These are phyloP conservation scores for Jimgerdemannia lactiflua DNA, from an alignment of 192 early-diverging fungal genomes.

Conservation along the genomic window DNA sequence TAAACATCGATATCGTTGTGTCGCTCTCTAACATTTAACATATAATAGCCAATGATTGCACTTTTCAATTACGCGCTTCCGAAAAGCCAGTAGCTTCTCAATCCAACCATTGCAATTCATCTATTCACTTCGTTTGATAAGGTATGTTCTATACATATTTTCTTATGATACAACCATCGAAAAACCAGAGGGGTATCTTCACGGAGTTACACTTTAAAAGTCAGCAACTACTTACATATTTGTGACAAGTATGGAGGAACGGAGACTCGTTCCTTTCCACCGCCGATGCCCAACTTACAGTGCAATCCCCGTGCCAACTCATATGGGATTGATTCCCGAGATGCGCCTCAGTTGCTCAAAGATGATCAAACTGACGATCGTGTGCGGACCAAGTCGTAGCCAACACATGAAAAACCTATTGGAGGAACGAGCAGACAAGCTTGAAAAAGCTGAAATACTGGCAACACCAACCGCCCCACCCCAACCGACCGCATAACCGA, in stretches of 20 bases:
- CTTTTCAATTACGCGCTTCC: too few species aligned
- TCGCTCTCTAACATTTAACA: too few species aligned
- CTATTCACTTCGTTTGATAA: too few species aligned
- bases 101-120: too few species aligned
- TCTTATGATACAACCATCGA: too few species aligned
- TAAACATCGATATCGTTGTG: too few species aligned
- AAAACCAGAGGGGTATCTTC: background rate
- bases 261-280: background rate
- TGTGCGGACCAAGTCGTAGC: conserved; percentile 53
- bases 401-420: conserved; percentile 39
- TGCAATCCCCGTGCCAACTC: background rate
- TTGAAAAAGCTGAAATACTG: background rate
- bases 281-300: background rate
- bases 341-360: conserved; percentile 41
- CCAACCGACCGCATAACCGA: background rate
- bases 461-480: too few species aligned
- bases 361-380: conserved; percentile 44
- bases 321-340: conserved; percentile 34
- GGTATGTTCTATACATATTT: too few species aligned
- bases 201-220: background rate
- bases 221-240: background rate
- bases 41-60: too few species aligned
- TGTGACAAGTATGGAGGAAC: background rate
- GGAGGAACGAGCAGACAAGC: background rate
- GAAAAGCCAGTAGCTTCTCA: too few species aligned